A percentile compares a stretch with the other conserved stretches of the same genome.
Evolutionary conservation across 1,284 basidiomycete genomes (phyloP).

Genomic region (Pseudozyma sp.): DNA sequence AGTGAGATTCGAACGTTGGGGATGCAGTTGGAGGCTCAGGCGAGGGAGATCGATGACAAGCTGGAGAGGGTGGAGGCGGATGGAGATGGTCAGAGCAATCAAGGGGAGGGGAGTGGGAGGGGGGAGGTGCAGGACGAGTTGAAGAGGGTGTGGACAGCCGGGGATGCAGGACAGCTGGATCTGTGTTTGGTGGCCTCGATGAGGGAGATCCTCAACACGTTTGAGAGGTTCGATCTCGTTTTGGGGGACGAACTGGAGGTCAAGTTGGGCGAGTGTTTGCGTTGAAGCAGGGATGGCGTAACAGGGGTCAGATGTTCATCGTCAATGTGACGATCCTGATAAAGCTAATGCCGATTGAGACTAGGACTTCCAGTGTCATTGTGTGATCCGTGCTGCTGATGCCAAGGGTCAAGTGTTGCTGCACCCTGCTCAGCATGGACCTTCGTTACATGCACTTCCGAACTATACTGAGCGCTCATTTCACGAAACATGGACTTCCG

Average conservation of each 20-base stretch:
- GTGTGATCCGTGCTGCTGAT: too few relatives aligned
- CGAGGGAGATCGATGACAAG: slow-evolving; percentile 16
- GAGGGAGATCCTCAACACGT: slow-evolving; percentile 32
- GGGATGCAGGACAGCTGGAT: slow-evolving; percentile 29
- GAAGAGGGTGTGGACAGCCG: slow-evolving; percentile 17
- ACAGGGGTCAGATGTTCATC: not conserved
- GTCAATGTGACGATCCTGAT: too few relatives aligned
- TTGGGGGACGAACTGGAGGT: slow-evolving; percentile 35
- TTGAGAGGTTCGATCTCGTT: slow-evolving; percentile 32
- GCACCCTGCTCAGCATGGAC: too few relatives aligned
- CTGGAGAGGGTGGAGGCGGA: slow-evolving; percentile 13
- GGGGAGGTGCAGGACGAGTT: slow-evolving; percentile 14
- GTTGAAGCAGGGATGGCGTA: slow-evolving; percentile 1
- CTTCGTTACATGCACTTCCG: too few relatives aligned
- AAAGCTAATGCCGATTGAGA: too few relatives aligned
- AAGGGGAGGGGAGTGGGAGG: not conserved
- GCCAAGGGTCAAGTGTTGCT: too few relatives aligned
- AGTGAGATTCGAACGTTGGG: slow-evolving; percentile 25
- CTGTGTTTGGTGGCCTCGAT: slow-evolving; percentile 15
- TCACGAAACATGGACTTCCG: too few relatives aligned
- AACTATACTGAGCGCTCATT: too few relatives aligned
- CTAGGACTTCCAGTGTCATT: too few relatives aligned
- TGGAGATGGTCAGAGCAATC: not conserved
- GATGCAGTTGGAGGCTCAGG: slow-evolving; percentile 28
- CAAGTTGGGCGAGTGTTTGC: slow-evolving; percentile 30